Evolutionary conservation across 129 eudicot species (phyloP).

Genomic region (Chrysanthemum lavandulifolium): DNA sequence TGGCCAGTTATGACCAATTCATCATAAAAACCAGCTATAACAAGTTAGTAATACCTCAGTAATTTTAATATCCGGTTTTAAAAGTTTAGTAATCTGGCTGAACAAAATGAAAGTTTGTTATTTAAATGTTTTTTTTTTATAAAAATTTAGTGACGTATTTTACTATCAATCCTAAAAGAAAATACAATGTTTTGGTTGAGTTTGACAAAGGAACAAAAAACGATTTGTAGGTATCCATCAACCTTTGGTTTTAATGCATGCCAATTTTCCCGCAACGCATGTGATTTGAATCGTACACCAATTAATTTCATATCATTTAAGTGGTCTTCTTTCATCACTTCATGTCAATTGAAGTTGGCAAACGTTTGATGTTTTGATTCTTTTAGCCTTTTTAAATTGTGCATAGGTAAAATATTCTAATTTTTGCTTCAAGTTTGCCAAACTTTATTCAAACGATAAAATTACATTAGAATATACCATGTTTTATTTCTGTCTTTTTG

Average conservation of each 20-base stretch:
- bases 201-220: neutral
- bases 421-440: neutral
- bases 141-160: too few species aligned
- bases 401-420: conserved; percentile 1
- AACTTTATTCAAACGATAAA: neutral
- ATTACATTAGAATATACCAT: neutral
- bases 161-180: too few species aligned
- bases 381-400: neutral
- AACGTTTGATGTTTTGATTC: conserved; percentile 12
- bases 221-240: conserved; percentile 25
- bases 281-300: conserved; percentile 27
- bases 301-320: conserved; percentile 12
- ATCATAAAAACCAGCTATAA: too few species aligned
- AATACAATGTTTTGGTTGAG: too few species aligned
- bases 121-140: too few species aligned
- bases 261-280: conserved; percentile 21
- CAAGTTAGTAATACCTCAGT: too few species aligned
- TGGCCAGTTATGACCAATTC: too few species aligned
- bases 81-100: too few species aligned
- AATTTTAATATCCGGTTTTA: too few species aligned
- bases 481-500: neutral
- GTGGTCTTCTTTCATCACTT: conserved; percentile 22
- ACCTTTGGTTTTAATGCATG: conserved; percentile 22
- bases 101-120: too few species aligned
- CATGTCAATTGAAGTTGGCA: conserved; percentile 21